phyloP scores from a whole-genome alignment of 768 basidiomycete species.

The Tulasnella sp. region DNA sequence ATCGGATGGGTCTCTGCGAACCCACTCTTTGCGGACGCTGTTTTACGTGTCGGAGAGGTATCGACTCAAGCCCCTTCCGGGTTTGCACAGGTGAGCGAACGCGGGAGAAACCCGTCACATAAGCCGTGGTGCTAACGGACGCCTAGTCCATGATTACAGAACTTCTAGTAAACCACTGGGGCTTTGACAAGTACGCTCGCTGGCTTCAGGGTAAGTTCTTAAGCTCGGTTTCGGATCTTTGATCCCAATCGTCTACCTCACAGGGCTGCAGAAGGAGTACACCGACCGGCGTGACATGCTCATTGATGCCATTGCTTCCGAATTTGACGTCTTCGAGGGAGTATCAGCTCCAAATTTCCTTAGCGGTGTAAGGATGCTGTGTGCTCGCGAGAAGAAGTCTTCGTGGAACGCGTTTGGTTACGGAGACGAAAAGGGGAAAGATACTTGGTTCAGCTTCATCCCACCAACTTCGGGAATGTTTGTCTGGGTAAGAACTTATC shows the following conservation, averaged over 20 bases:
- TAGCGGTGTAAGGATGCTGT: constrained; percentile 39
- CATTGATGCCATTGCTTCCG: constrained; percentile 59
- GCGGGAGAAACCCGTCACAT: not conserved
- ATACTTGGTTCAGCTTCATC: constrained; percentile 59
- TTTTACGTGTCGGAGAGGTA: constrained; percentile 66
- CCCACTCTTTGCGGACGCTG: constrained; percentile 68
- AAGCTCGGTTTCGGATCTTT: not conserved
- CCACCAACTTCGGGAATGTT: constrained; percentile 86
- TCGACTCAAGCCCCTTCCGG: constrained; percentile 69
- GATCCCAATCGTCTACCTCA: not conserved
- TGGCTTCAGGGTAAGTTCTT: constrained; percentile 62
- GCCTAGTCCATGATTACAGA: constrained; percentile 53
- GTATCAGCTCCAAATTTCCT: constrained; percentile 33
- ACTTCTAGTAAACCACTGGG: constrained; percentile 60
- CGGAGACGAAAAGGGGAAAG: constrained; percentile 31
- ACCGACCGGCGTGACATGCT: constrained; percentile 56
- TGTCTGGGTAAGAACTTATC: constrained; percentile 52
- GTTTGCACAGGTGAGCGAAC: constrained; percentile 55
- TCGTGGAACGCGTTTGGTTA: constrained; percentile 47
- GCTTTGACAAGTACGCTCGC: constrained; percentile 64
- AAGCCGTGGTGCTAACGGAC: constrained; percentile 2
- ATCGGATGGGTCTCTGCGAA: constrained; percentile 79
- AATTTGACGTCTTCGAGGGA: constrained; percentile 54
- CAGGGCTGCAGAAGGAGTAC: constrained; percentile 51
- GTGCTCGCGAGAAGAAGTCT: constrained; percentile 42